Base-by-base conservation (phyloP, 768 basidiomycete species). In the Tulasnella sp. region DNA sequence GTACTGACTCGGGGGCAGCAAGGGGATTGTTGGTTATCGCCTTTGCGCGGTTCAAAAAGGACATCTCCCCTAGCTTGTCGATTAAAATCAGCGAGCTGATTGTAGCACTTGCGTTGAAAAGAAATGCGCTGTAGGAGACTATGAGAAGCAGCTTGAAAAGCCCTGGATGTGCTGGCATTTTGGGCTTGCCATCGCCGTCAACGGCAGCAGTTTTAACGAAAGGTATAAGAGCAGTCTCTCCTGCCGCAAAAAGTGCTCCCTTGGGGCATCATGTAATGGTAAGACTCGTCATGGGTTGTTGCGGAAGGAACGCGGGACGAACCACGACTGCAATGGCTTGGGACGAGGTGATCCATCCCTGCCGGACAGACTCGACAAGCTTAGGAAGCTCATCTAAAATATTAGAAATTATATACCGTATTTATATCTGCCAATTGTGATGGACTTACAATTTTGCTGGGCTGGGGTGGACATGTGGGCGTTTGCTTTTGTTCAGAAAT, bases 21-120 rank as follows among this genome's bases (percentile, higher is more conserved):
- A 25, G 25, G 12, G 22, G 29, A 11, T 64, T n/a, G 31, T 34
- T 34, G 4, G n/a, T n/a, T 58, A 19, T 11, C 54, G 31, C 58
- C 15, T 64, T 64, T 25, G 25, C 58, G 31, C 58, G 58, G 31
- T 64, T 64, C 0, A 64, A 25, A 34, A 64, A 64, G 25, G 58
- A 8, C 58, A 71, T 71, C 69, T 71, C 69, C 15, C 69, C 69
- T n/a, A 71, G 19, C 37, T 45, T 38, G 42, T 71, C 69, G 15
- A 71, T 71, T 12, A 71, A 25, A 45, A 71, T 25, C 29, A 71
- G 69, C 12, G 69, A 71, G 38, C 38, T 45, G 4, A 71, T 71
- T 14, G 69, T 71, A 38, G 69, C 69, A 29, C 69, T 71, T 12
- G 69, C 69, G 17, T 71, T 71, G 37, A 71, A 36, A 25, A 71